Base-by-base conservation (phyloP, 1,284 basidiomycete genomes). In the Trametes hirsuta region DNA sequence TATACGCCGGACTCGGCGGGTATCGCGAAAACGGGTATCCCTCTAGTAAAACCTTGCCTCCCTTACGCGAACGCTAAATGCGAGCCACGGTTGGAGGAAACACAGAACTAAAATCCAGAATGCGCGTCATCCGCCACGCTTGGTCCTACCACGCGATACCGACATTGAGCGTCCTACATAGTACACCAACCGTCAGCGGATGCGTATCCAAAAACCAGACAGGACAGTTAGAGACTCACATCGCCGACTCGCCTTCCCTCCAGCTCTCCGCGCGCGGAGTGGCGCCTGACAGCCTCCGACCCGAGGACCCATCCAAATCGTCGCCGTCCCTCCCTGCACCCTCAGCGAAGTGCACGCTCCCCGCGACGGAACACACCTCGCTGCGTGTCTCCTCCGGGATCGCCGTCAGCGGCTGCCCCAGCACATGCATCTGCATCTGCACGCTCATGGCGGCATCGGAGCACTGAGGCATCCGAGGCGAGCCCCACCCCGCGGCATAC, bases 341-440 rank as follows among this genome's bases (percentile, higher is more conserved):
- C 15, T 22, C 40, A 21, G 42, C 34, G 22, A 39, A 41, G 25
- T 55, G 85, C 66, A 75, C 84, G 52, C 84, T 84, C 4, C 77
- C 78, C 24, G 79, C 83, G 61, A 87, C 86, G 49, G 72, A 79
- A 40, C 74, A 61, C 25, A 65, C 54, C 22, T 71, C 69, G 58
- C 69, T 63, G 35, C 53, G 63, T n/a, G 64, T 63, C 53, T 71
- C 71, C 50, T 73, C 72, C 14, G 67, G 67, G 45, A 73, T 73
- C n/a, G 66, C 64, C 35, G 55, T 69, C 6, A 73, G 59, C 36
- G 67, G 72, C 49, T 59, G 63, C 22, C 72, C 71, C 2, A 64
- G 70, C 37, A 63, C 58, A 18, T 70, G 66, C 39, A 68, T 53
- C 15, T 62, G 60, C 42, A 66, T 40, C 41, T 56, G 59, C 47